Evolutionary conservation across 768 basidiomycete species (phyloP), one percentile per base, ranked within the genome.

Genomic region (Phylloporus arenicola): DNA sequence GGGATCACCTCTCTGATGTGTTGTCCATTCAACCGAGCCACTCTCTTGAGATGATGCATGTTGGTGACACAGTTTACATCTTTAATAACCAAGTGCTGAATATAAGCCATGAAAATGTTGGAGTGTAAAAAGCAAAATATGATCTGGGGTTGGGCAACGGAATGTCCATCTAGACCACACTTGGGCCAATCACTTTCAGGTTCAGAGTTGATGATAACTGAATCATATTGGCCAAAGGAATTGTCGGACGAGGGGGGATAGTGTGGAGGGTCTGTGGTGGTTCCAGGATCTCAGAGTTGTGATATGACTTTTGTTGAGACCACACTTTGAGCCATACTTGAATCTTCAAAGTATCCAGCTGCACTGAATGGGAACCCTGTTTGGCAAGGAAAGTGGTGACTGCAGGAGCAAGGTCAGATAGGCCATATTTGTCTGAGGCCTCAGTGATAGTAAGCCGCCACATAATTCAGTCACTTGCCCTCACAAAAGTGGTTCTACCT

Each of bases 1-100:
- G 64, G 67, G 29, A 70, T 45, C 11, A 70, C 48, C n/a, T 66
- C 64, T 6, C 64, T 68, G 29, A 67, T 45, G 13, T 46, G 35
- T n/a, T 49, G 35, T 0, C 54, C 47, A 45, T 61, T 54, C 2
- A 55, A 12, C 10, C 59, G 17, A 11, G 47, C 41, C 1, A 59
- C 58, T 0, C 48, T 42, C 51, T 59, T 56, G n/a, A 70, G 43
- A 16, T 59, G 20, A 48, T 61, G 60, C 48, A 66, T 58, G 6
- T 57, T 55, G 1, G 63, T 58, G 16, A 49, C 51, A 16, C 54
- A 51, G 24, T 58, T 62, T 24, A 43, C 37, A 41, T 45, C 34
- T 25, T 20, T 47, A 6, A 67, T 40, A 48, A 65, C 58, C 19
- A 63, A 64, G 6, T 51, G 45, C 34, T 65, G 57, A 6, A 63